Conservation (phyloP, 177 flowering plant genomes). For the Tripterygium wilfordii region DNA sequence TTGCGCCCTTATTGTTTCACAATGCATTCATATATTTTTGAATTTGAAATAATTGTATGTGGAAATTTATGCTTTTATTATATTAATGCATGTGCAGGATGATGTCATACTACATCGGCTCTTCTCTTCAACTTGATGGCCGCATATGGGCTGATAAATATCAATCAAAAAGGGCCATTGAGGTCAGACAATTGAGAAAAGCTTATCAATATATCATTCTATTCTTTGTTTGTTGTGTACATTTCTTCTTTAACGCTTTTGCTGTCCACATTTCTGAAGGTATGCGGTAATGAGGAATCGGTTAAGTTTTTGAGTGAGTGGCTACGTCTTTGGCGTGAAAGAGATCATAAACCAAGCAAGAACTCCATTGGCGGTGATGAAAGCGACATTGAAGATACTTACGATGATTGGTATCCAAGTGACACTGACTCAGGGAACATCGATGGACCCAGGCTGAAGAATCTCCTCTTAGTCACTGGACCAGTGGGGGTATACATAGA, state of each 20-base stretch:
- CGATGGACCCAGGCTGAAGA: slow-evolving; percentile 41
- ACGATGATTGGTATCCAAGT: slow-evolving; percentile 29
- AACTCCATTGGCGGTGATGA: slow-evolving; percentile 15
- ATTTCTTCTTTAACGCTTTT: not conserved
- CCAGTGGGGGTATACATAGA: slow-evolving; percentile 79
- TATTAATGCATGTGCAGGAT: slow-evolving; percentile 28
- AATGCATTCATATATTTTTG: too few species aligned
- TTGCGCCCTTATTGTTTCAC: too few species aligned
- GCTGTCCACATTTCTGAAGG: slow-evolving; percentile 35
- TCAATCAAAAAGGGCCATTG: slow-evolving; percentile 62
- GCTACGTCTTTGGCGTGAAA: slow-evolving; percentile 67
- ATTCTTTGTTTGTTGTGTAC: not conserved
- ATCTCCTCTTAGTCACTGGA: slow-evolving; percentile 84
- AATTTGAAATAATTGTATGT: not conserved
- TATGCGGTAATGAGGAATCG: slow-evolving; percentile 80
- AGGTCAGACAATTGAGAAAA: slow-evolving; percentile 39
- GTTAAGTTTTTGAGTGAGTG: slow-evolving; percentile 74
- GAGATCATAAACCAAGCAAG: slow-evolving; percentile 29
- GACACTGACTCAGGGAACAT: slow-evolving; percentile 48
- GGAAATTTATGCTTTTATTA: not conserved
- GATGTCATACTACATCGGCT: slow-evolving; percentile 19
- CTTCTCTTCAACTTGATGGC: slow-evolving; percentile 27
- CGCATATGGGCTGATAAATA: slow-evolving; percentile 81
- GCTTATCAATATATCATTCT: not conserved
- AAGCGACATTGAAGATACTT: slow-evolving; percentile 19